Base-by-base conservation (phyloP, 257 asterid species). In the Echium plantagineum region DNA sequence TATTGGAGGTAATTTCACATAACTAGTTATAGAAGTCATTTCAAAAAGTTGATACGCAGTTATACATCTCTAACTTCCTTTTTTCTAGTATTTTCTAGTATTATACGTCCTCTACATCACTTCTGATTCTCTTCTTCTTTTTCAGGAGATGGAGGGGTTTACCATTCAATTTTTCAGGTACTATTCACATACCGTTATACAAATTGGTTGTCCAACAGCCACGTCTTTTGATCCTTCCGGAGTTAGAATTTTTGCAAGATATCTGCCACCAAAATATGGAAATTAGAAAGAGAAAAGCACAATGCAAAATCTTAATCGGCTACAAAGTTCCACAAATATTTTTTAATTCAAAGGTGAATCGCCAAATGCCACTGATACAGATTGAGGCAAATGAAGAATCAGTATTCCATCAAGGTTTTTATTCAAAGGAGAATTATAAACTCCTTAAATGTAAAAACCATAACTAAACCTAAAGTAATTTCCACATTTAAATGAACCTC, bases 141-240 rank as follows among this genome's bases (percentile, higher is more conserved):
- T 10, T 42, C 16, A 35, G 47, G 49, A 10, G 49, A 10, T 16
- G 5, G 5, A 42, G 16, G 49, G 49, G 49, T 2, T 42, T 42
- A 42, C 49, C 49, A 42, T 42, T 3, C 4, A 42, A 10, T 28
- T 2, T 58, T 73, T 61, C 61, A 71, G 1, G 21, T 51, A 68
- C 31, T 64, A 67, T 58, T 51, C 70, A 76, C 91, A 78, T 74
- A 93, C 99, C 58, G 97, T 89, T 68, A 93, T 80, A 66, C 88
- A 94, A 81, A 89, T 89, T 48, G 94, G 95, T 77, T 74, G 91
- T 61, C 99, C 99, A 66, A 89, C 99, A 63, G 88, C 83, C 58
- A 93, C 95, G 52, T 86, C 97, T 69, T 78, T 86, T 71, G 99
- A 83, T 67, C 99, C 97, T 71, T 86, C 99, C 61, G 96, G 94